Evolutionary conservation across 345 rosid genomes (phyloP), one percentile per base, ranked within the genome.

Genomic region (Psidium friedrichsthalianum): DNA sequence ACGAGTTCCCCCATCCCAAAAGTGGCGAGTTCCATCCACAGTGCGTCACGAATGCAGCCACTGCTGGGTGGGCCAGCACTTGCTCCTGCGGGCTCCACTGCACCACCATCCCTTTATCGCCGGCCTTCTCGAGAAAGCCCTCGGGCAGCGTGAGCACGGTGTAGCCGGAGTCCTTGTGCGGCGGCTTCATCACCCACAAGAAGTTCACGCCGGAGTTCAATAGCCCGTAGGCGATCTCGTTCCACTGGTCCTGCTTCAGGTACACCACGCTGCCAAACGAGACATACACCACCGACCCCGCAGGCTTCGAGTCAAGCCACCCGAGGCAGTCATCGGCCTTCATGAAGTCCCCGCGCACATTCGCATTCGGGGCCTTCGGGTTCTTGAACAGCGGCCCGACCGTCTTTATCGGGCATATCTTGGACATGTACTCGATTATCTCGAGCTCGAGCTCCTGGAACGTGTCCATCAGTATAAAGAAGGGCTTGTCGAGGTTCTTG

Each of bases 11-110:
- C n/a, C n/a, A n/a, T n/a, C n/a, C n/a, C n/a, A n/a, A n/a, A n/a
- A n/a, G n/a, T n/a, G n/a, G n/a, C 7, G 98, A 96, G 90, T 95
- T 95, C 99, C 99, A 96, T 9, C 99, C 99, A 51, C 99, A 95
- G 64, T 96, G 99, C 1, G 97, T 93, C 27, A 94, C 90, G 76
- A 95, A 96, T 88, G 96, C 93, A 3, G 93, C 92, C n/a, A 94
- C 86, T 0, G 97, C 89, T 10, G 92, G 92, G 87, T 96, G 98
- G 83, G 91, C 89, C 51, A 96, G 80, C 22, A 96, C 98, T 82
- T 90, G 88, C 88, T 94, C 96, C 82, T 96, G 99, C 0, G 98
- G 94, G 88, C 97, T 89, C 98, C 99, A 96, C 55, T 90, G 88
- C 74, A 96, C 94, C 3, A 94, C 87, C 58, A 86, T 91, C 3